These are phyloP conservation scores for Chrysanthemum seticuspe DNA, from an alignment of 129 eudicot species.

Conservation along the genomic window DNA sequence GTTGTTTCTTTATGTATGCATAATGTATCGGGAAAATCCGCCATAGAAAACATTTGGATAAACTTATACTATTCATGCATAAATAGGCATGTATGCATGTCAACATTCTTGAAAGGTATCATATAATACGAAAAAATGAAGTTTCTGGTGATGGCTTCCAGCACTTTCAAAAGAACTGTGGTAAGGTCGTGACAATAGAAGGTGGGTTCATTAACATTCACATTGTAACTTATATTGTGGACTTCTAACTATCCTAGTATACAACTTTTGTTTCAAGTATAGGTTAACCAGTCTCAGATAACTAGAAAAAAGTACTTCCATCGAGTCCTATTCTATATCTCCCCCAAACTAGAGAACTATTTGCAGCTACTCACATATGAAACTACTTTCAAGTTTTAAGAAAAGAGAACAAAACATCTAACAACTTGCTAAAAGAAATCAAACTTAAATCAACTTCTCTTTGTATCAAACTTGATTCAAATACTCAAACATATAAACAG, in stretches of 20 bases:
- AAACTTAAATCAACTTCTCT: too few relatives aligned
- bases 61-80: too few relatives aligned
- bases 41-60: too few relatives aligned
- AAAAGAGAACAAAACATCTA: not conserved
- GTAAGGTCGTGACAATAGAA: not conserved
- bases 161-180: not conserved
- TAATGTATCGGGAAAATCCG: too few relatives aligned
- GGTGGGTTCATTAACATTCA: not conserved
- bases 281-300: not conserved
- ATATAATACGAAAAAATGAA: not conserved
- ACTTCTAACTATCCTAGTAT: not conserved
- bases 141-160: not conserved
- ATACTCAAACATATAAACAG: not conserved
- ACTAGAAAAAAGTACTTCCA: not conserved
- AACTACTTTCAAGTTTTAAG: not conserved
- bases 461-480: too few relatives aligned
- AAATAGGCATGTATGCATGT: not conserved
- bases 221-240: not conserved
- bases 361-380: not conserved
- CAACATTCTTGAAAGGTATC: not conserved
- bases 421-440: not conserved
- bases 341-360: constrained; percentile 3
- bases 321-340: not conserved
- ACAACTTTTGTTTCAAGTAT: not conserved
- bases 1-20: too few relatives aligned